A percentile compares a stretch with the other conserved stretches of the same genome.
phyloP scores from a whole-genome alignment of 2,329 filamentous ascomycete genomes.

The Botrytis deweyae region DNA sequence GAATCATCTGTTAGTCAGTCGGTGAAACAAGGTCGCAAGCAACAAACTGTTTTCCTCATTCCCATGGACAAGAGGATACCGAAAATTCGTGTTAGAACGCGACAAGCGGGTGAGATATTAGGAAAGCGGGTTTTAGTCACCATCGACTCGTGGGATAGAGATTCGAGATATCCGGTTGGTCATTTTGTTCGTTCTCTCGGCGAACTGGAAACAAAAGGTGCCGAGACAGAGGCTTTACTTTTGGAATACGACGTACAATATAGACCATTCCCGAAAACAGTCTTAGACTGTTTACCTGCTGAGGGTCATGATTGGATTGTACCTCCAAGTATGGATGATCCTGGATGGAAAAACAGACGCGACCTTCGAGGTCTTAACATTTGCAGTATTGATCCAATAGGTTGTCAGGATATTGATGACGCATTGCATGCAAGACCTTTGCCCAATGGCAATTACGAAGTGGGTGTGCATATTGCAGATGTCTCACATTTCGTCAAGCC shows the following conservation, averaged over 20 bases:
- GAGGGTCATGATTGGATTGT: constrained; percentile 96
- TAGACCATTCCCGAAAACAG: constrained; percentile 91
- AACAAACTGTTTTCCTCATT: constrained; percentile 91
- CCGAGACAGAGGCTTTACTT: constrained; percentile 91
- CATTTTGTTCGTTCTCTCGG: constrained; percentile 93
- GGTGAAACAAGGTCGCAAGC: constrained; percentile 73
- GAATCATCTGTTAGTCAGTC: constrained; percentile 75
- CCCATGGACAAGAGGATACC: constrained; percentile 98
- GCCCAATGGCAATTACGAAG: constrained; percentile 91
- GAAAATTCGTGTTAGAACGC: constrained; percentile 89
- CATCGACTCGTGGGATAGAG: constrained; percentile 92
- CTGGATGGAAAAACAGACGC: constrained; percentile 80
- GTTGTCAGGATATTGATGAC: constrained; percentile 98
- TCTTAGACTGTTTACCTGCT: constrained; percentile 85
- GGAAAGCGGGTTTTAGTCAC: constrained; percentile 91
- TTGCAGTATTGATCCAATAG: constrained; percentile 95
- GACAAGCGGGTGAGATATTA: constrained; percentile 83
- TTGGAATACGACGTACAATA: constrained; percentile 98
- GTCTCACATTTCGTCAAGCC: constrained; percentile 99
- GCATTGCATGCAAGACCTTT: constrained; percentile 83
- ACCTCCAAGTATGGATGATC: constrained; percentile 72
- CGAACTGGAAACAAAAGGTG: constrained; percentile 93
- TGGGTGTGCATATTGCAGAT: constrained; percentile 97
- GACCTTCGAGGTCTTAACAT: constrained; percentile 85
- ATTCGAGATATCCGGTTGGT: constrained; percentile 87